phyloP scores from a whole-genome alignment of 345 rosid species.

The Ceriops zippeliana region DNA sequence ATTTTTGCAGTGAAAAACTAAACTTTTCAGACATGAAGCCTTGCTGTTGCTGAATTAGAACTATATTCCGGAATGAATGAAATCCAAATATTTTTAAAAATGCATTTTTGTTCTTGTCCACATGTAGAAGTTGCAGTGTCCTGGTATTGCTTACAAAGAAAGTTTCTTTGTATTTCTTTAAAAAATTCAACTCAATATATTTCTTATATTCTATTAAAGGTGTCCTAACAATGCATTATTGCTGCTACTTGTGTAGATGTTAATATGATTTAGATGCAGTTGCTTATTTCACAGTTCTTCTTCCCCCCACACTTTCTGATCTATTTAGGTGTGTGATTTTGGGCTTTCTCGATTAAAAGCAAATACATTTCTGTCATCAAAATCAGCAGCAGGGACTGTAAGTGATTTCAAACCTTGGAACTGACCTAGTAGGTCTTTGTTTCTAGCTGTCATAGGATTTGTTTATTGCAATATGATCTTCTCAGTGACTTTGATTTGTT shows the following conservation, averaged over 20 bases:
- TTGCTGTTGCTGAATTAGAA: neutral
- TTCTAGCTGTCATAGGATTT: conserved; percentile 4
- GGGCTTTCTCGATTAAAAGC: conserved; percentile 98
- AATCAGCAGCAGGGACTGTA: conserved; percentile 99
- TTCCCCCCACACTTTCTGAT: conserved; percentile 13
- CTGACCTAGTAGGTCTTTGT: conserved; percentile 1
- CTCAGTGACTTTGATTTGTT: conserved; percentile 18
- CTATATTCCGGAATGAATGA: neutral
- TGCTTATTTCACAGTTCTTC: neutral
- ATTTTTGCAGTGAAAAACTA: neutral
- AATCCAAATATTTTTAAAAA: neutral
- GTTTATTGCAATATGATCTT: conserved; percentile 9
- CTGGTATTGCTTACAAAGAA: neutral
- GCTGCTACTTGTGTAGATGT: too few relatives aligned
- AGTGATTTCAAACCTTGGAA: conserved; percentile 36
- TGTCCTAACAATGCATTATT: too few relatives aligned
- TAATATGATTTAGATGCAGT: too few relatives aligned
- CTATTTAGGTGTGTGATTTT: conserved; percentile 87
- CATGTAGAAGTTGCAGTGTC: neutral
- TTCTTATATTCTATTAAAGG: too few relatives aligned
- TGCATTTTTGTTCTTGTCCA: neutral
- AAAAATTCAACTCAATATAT: too few relatives aligned
- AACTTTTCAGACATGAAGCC: neutral
- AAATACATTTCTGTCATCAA: conserved; percentile 92
- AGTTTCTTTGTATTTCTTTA: too few relatives aligned